Evolutionary conservation across 768 basidiomycete species (phyloP), one percentile per base, ranked within the genome.

Genomic region (Kwoniella dendrophila): DNA sequence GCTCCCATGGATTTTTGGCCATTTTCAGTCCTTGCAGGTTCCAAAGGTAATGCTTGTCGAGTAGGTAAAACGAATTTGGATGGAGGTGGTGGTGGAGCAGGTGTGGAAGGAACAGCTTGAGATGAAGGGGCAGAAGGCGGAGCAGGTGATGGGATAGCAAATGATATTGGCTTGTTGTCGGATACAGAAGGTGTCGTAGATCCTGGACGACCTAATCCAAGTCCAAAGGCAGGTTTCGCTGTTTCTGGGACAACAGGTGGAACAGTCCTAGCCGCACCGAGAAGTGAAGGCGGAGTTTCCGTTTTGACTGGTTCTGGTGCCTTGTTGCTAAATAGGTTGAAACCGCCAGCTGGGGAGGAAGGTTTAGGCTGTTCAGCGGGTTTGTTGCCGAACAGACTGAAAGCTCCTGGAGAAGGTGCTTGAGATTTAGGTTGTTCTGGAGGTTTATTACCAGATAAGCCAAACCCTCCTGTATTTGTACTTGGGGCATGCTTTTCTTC

Each of bases 1-100:
- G 82, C 82, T 68, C 89, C 88, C 84, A 92, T 85, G 10, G 87
- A 86, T 56, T 85, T 83, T 62, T 86, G 83, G 1, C 64, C 59
- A 29, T 29, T 32, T 8, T 24, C n/a, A 3, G 52, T n/a, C 2
- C 44, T 2, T 10, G 41, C 12, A 4, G 45, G 16, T 14, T 14
- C 20, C 6, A 16, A 14, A 1, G 56, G 22, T n/a, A 38, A 26
- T 4, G 27, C 18, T 8, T 33, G 27, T 33, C 56, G 65, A 32
- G 18, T 30, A 12, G 56, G 56, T 41, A 56, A 22, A 3, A 10
- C 34, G 32, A 62, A 62, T 7, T 36, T 55, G 30, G 33, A 5
- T 0, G 60, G 51, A 12, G 27, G n/a, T 12, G 32, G n/a, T 20
- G 58, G 48, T 22, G 16, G 33, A 10, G 48, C 16, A 33, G 34